Percentiles rank a stretch among this genome's conserved stretches.
These are phyloP conservation scores for Crithidia fasciculata DNA, from an alignment of 208 protist genomes.

Conservation along the genomic window DNA sequence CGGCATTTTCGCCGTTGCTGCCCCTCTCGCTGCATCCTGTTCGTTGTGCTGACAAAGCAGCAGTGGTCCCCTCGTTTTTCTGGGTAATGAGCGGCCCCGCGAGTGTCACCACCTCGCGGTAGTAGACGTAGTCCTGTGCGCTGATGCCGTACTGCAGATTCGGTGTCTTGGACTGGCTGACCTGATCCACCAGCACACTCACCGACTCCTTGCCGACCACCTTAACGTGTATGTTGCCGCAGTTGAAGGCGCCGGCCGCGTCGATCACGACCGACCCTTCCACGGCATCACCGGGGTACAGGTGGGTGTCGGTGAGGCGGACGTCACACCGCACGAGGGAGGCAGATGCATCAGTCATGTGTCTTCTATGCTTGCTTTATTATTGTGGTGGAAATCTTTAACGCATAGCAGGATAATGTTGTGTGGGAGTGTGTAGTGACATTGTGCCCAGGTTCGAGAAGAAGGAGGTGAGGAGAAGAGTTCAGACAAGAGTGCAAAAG, in stretches of 20 bases:
- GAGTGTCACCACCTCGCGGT: constrained; percentile 37
- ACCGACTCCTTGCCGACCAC: constrained; percentile 37
- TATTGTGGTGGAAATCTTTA: too few species aligned
- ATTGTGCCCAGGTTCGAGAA: neutral
- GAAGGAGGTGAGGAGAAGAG: too few species aligned
- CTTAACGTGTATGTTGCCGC: constrained; percentile 37
- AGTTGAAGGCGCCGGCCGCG: constrained; percentile 1
- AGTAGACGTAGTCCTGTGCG: constrained; percentile 45
- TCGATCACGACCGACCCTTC: constrained; percentile 24
- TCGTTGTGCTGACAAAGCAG: neutral
- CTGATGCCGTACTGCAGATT: constrained; percentile 32
- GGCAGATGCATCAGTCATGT: constrained; percentile 1
- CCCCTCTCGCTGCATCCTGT: neutral
- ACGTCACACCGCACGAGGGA: constrained; percentile 13
- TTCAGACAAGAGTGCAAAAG: too few species aligned
- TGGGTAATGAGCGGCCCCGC: constrained; percentile 27
- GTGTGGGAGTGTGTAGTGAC: neutral
- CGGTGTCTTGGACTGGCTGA: constrained; percentile 23
- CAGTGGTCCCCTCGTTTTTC: neutral
- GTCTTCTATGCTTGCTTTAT: neutral
- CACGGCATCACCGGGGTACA: constrained; percentile 34
- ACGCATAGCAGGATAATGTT: neutral
- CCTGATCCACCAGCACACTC: constrained; percentile 33
- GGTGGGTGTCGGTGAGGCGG: constrained; percentile 8
- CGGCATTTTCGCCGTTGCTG: neutral